Evolutionary conservation across 1,284 basidiomycete genomes (phyloP), one percentile per base, ranked within the genome.

Genomic region (Melampsora abietis-canadensis): DNA sequence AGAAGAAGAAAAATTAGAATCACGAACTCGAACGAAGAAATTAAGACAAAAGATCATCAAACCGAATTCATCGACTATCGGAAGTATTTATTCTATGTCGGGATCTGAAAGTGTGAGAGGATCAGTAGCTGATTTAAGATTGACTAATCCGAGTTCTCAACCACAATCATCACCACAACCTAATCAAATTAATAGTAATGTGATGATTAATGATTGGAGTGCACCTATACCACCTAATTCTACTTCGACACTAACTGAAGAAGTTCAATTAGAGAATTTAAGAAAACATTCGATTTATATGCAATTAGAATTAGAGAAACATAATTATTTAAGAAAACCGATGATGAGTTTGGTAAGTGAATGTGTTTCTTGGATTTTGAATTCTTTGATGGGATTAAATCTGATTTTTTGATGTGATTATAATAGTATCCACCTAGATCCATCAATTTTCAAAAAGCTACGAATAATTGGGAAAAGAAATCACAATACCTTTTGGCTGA

Each of bases 401-500:
- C n/a, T n/a, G n/a, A n/a, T n/a, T n/a, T n/a, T n/a, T n/a, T n/a
- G n/a, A n/a, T n/a, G n/a, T n/a, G n/a, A n/a, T n/a, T n/a, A n/a
- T n/a, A n/a, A n/a, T 78, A 96, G 92, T 95, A 93, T 81, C 85
- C 88, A 74, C 86, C 89, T 1, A 87, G 89, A 12, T 88, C 90
- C n/a, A 82, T 86, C 30, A 93, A 91, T 78, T 85, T 87, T 1
- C 80, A 84, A 77, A 96, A 90, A 82, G 90, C 95, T 0, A 85
- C 88, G 77, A 86, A 86, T 68, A 98, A 98, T 81, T 98, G 94
- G 93, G 90, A 92, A 81, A 89, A 89, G 79, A 94, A 92, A 81
- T 92, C 90, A 8, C 88, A 91, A 80, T 92, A 92, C 81, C 84
- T 98, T 59, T 85, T 94, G 72, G 88, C 89, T 17, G 95, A 98